Evolutionary conservation across 108 stramenopile genomes (phyloP).

Genomic region (Skeletonema menzelii): DNA sequence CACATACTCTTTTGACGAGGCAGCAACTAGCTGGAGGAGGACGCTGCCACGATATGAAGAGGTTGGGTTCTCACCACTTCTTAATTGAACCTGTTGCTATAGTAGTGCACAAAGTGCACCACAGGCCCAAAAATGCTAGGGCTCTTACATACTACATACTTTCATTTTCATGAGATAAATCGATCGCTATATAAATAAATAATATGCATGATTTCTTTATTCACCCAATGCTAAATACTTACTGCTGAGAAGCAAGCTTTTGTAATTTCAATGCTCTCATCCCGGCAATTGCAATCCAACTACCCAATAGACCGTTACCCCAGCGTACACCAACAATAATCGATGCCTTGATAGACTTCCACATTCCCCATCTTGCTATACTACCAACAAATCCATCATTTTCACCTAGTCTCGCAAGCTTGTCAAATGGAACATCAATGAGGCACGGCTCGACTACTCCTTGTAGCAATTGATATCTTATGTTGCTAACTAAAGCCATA

Average conservation of each 20-base stretch:
- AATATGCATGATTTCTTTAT: background rate
- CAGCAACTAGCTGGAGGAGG: background rate
- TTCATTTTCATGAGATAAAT: background rate
- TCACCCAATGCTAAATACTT: background rate
- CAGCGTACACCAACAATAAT: constrained; percentile 57
- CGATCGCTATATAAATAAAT: background rate
- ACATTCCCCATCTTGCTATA: background rate
- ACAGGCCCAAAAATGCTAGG: background rate
- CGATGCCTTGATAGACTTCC: constrained; percentile 10
- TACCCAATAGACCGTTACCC: constrained; percentile 72
- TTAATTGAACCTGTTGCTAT: background rate
- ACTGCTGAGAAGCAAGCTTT: constrained; percentile 38
- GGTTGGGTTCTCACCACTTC: background rate
- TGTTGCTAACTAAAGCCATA: constrained; percentile 74
- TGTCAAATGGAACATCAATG: constrained; percentile 51
- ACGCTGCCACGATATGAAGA: background rate
- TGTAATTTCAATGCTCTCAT: constrained; percentile 72
- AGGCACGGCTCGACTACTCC: constrained; percentile 71
- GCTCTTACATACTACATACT: background rate
- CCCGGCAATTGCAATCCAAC: constrained; percentile 75
- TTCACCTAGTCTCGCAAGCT: constrained; percentile 11
- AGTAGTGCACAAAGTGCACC: background rate
- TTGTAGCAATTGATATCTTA: constrained; percentile 84
- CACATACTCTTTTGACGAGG: constrained; percentile 26
- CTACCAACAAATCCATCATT: background rate